phyloP scores from a whole-genome alignment of 2,329 filamentous ascomycete species.

The Elsinoe fawcettii region DNA sequence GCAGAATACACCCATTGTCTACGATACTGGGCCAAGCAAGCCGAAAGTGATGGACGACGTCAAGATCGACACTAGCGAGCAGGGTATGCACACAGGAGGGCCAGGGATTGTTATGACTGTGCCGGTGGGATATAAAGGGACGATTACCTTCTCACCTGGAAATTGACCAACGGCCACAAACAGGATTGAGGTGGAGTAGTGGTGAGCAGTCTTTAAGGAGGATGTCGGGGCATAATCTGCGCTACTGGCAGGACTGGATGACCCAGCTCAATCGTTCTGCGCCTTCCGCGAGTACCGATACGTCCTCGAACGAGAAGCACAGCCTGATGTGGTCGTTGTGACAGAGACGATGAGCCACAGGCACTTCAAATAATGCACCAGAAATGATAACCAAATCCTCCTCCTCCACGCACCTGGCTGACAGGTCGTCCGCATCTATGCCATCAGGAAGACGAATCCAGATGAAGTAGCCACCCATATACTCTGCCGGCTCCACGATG shows the following conservation, averaged over 20 bases:
- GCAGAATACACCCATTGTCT: background rate
- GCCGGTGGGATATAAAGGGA: background rate
- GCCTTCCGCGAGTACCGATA: slow-evolving; percentile 58
- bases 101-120: background rate
- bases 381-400: slow-evolving; percentile 61
- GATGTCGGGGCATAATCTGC: background rate
- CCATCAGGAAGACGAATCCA: slow-evolving; percentile 60
- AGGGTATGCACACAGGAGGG: background rate
- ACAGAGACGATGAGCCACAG: slow-evolving; percentile 38
- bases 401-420: slow-evolving; percentile 49
- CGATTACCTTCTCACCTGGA: background rate
- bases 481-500: slow-evolving; percentile 35
- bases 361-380: slow-evolving; percentile 60
- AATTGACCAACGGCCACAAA: background rate
- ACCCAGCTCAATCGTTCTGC: slow-evolving; percentile 32
- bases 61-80: background rate
- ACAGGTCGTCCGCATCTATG: slow-evolving; percentile 49
- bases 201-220: background rate
- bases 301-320: slow-evolving; percentile 67
- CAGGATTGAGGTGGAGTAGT: background rate
- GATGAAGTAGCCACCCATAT: slow-evolving; percentile 77
- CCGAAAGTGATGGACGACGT: background rate
- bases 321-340: slow-evolving; percentile 57
- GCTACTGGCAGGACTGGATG: background rate
- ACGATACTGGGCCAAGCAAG: background rate